phyloP scores from a whole-genome alignment of 169 alveolate genomes.

The Plasmodium vivax region DNA sequence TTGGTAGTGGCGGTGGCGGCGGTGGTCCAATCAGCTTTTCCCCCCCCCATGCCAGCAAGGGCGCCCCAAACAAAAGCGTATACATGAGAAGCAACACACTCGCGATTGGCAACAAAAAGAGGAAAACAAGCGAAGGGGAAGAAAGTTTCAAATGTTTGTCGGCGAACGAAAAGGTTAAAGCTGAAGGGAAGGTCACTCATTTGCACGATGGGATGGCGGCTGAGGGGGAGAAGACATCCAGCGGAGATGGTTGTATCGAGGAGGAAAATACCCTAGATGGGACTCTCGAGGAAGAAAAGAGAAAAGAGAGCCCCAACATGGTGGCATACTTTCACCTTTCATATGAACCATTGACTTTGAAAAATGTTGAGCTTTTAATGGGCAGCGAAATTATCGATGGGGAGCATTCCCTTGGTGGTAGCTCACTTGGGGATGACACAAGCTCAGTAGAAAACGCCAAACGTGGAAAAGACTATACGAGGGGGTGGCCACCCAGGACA shows the following conservation, averaged over 20 bases:
- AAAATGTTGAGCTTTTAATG: neutral
- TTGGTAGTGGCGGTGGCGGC: neutral
- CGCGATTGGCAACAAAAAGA: neutral
- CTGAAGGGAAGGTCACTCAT: neutral
- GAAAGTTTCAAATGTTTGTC: neutral
- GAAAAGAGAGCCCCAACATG: neutral
- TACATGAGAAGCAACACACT: slow-evolving; percentile 36
- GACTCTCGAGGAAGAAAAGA: neutral
- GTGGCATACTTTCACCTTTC: neutral
- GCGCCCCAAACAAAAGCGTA: neutral
- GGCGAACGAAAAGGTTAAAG: neutral
- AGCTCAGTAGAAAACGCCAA: neutral
- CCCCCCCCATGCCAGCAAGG: neutral
- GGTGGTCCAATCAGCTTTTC: neutral
- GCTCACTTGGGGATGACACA: neutral
- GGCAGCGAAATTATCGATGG: neutral
- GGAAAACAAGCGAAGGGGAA: neutral
- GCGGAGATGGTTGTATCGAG: neutral
- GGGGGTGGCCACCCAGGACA: neutral
- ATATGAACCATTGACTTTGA: neutral
- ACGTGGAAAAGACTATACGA: neutral
- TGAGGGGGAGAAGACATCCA: neutral
- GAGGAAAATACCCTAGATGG: neutral
- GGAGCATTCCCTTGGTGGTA: neutral
- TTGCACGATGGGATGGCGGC: neutral